Conservation (phyloP, 805 yeast species). For the Metschnikowia continentalis region DNA sequence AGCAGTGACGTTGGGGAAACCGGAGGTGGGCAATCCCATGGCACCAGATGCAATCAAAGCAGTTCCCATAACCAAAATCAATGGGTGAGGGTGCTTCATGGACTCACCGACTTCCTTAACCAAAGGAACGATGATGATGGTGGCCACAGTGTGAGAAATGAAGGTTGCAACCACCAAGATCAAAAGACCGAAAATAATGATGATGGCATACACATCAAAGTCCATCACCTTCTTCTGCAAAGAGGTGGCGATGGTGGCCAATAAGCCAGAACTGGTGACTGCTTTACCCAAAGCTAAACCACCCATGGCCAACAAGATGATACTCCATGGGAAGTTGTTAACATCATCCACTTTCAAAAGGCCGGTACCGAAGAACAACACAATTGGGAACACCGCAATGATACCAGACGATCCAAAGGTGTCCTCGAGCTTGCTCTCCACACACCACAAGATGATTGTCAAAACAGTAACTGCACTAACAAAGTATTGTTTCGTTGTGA, state of each 20-base stretch:
- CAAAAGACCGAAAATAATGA: slow-evolving; percentile 56
- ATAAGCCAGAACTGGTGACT: slow-evolving; percentile 84
- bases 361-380: slow-evolving; percentile 92
- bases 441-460: slow-evolving; percentile 88
- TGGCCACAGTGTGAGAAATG: slow-evolving; percentile 44
- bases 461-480: slow-evolving; percentile 60
- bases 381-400: slow-evolving; percentile 82
- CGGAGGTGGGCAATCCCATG: slow-evolving; percentile 44
- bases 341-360: slow-evolving; percentile 83
- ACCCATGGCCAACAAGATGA: slow-evolving; percentile 95
- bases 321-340: slow-evolving; percentile 95
- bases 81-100: slow-evolving; percentile 35
- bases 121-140: slow-evolving; percentile 40
- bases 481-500: slow-evolving; percentile 71
- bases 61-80: slow-evolving; percentile 38
- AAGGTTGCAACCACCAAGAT: slow-evolving; percentile 41
- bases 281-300: slow-evolving; percentile 95
- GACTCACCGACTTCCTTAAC: slow-evolving; percentile 38
- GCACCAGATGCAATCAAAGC: slow-evolving; percentile 42
- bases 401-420: slow-evolving; percentile 96
- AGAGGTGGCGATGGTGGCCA: slow-evolving; percentile 67
- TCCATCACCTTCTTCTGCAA: slow-evolving; percentile 66
- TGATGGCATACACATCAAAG: slow-evolving; percentile 67
- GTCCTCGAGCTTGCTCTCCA: slow-evolving; percentile 68
- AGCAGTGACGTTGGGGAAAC: slow-evolving; percentile 44